Percentiles rank a stretch among this genome's conserved stretches.
Evolutionary conservation across 257 asterid species (phyloP).

Genomic region (Fraxinus americana): DNA sequence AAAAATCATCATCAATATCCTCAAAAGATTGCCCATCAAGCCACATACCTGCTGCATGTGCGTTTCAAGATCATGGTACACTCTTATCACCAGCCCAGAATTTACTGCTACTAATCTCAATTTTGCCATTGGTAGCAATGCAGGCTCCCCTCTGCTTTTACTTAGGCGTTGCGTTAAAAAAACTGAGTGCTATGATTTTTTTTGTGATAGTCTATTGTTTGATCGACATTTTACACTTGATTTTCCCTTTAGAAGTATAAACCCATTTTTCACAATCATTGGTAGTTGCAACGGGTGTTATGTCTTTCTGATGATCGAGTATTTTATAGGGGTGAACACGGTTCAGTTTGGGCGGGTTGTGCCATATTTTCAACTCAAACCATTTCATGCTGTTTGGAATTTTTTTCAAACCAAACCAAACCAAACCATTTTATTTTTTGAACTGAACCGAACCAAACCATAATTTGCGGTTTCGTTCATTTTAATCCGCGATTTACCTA

Average conservation of each 20-base stretch:
- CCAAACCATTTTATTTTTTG: too few relatives aligned
- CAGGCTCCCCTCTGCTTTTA: slow-evolving; percentile 23
- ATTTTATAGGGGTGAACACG: slow-evolving; percentile 31
- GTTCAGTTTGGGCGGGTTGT: too few relatives aligned
- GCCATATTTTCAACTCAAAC: too few relatives aligned
- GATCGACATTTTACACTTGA: neutral
- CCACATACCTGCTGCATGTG: slow-evolving; percentile 45
- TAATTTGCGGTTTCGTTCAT: too few relatives aligned
- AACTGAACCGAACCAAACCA: too few relatives aligned
- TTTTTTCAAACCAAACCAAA: too few relatives aligned
- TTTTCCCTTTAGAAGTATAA: slow-evolving; percentile 42
- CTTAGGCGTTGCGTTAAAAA: slow-evolving; percentile 32
- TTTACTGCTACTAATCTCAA: slow-evolving; percentile 45
- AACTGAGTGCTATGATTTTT: slow-evolving; percentile 37
- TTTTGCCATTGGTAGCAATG: slow-evolving; percentile 7
- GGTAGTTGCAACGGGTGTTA: slow-evolving; percentile 54
- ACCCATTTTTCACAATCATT: slow-evolving; percentile 43
- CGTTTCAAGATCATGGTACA: slow-evolving; percentile 56
- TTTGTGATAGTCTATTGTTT: slow-evolving; percentile 28
- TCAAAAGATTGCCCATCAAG: slow-evolving; percentile 40
- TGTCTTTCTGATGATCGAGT: slow-evolving; percentile 55
- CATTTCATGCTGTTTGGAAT: too few relatives aligned
- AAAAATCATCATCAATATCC: slow-evolving; percentile 42
- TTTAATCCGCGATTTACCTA: too few relatives aligned
- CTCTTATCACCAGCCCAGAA: slow-evolving; percentile 37